These are phyloP conservation scores for Paramarasmius palmivorus DNA, from an alignment of 1,284 basidiomycete genomes.

Conservation along the genomic window DNA sequence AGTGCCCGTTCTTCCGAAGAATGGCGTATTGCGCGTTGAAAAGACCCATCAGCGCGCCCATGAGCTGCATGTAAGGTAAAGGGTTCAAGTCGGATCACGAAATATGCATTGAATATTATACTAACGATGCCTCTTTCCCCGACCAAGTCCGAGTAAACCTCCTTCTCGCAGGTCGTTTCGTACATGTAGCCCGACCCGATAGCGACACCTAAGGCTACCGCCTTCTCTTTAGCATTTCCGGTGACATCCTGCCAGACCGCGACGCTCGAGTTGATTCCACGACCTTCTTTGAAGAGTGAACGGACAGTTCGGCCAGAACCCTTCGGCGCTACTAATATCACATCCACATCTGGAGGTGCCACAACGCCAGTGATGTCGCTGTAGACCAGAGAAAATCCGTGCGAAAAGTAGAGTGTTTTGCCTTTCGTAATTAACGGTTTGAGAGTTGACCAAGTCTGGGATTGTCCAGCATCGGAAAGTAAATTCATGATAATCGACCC, in stretches of 20 bases:
- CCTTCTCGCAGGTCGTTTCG: slow-evolving; percentile 99
- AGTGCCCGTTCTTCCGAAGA: slow-evolving; percentile 97
- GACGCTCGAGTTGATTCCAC: slow-evolving; percentile 91
- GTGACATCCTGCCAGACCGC: slow-evolving; percentile 95
- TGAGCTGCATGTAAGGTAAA: slow-evolving; percentile 58
- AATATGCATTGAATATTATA: slow-evolving; percentile 27
- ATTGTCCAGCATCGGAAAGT: slow-evolving; percentile 97
- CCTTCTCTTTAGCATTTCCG: slow-evolving; percentile 97
- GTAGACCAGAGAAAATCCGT: slow-evolving; percentile 99
- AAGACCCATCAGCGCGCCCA: slow-evolving; percentile 94
- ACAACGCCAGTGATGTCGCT: slow-evolving; percentile 96
- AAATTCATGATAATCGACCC: slow-evolving; percentile 99
- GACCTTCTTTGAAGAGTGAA: slow-evolving; percentile 99
- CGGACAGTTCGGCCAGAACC: slow-evolving; percentile 99
- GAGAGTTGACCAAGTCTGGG: slow-evolving; percentile 88
- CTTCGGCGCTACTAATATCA: slow-evolving; percentile 99
- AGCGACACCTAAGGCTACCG: slow-evolving; percentile 91
- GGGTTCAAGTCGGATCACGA: not conserved
- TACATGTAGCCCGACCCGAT: slow-evolving; percentile 97
- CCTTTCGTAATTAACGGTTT: slow-evolving; percentile 96
- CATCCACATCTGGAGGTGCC: slow-evolving; percentile 93
- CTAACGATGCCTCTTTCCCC: slow-evolving; percentile 98
- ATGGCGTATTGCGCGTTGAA: slow-evolving; percentile 99
- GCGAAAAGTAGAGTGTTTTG: slow-evolving; percentile 99
- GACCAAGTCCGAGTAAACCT: slow-evolving; percentile 99